These are phyloP conservation scores for Aureoboletus auriporus DNA, from an alignment of 768 basidiomycete genomes.

Conservation along the genomic window DNA sequence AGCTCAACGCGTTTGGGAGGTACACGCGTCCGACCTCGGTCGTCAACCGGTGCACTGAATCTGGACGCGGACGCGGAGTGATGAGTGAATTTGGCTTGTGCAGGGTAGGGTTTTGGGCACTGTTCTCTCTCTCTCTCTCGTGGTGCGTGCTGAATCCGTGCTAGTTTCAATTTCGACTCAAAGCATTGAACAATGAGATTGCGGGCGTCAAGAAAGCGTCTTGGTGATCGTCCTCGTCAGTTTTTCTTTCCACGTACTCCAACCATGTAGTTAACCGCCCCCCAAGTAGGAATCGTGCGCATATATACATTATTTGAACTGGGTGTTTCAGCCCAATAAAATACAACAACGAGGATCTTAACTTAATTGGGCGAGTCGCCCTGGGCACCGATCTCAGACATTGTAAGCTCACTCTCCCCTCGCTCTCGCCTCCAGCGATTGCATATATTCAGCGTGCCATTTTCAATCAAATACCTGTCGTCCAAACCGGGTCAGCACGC, in stretches of 20 bases:
- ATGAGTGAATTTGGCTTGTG: conserved; percentile 87
- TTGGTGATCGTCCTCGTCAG: conserved; percentile 51
- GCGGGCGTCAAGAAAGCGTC: conserved; percentile 88
- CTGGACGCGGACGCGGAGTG: conserved; percentile 83
- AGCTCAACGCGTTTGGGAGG: conserved; percentile 81
- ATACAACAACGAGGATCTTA: conserved; percentile 4
- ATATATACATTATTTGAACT: conserved; percentile 11
- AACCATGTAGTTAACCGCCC: too few species aligned
- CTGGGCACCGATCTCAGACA: conserved; percentile 46
- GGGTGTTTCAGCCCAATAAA: conserved; percentile 2
- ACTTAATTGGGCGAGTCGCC: conserved; percentile 28
- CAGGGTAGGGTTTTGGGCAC: conserved; percentile 48
- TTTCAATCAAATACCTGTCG: conserved; percentile 74
- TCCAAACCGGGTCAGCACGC: neutral
- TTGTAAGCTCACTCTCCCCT: conserved; percentile 68
- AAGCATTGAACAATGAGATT: conserved; percentile 77
- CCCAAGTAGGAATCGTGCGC: neutral
- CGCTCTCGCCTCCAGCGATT: conserved; percentile 90
- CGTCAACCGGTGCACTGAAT: conserved; percentile 84
- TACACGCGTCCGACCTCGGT: conserved; percentile 84
- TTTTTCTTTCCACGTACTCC: neutral
- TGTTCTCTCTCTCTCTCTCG: neutral
- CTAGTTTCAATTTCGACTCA: conserved; percentile 83
- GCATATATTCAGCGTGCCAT: conserved; percentile 58
- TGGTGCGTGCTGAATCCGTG: neutral